Conservation (phyloP, 106 monocot genomes). For the Phalaenopsis equestris region DNA sequence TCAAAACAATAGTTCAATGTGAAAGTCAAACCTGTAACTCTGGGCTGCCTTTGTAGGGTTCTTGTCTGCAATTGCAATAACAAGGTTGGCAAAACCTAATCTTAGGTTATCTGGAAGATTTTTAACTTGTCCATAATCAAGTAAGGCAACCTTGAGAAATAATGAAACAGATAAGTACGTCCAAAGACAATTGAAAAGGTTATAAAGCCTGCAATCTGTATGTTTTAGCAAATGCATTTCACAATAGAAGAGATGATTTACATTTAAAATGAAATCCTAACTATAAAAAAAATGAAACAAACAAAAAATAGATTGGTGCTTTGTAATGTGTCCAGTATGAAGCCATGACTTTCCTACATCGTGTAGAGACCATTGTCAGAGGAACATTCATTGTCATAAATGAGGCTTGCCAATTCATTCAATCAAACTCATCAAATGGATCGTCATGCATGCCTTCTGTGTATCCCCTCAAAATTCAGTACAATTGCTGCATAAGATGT, state of each 20-base stretch:
- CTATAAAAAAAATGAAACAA: not conserved
- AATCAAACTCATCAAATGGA: too few species aligned
- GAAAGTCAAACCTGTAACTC: slow-evolving; percentile 40
- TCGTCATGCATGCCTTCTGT: too few species aligned
- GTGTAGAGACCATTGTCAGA: not conserved
- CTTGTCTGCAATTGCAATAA: slow-evolving; percentile 50
- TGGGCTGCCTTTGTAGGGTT: slow-evolving; percentile 30
- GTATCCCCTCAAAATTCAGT: too few species aligned
- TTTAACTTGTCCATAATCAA: slow-evolving; percentile 78
- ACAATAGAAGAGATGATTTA: not conserved
- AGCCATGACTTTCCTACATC: not conserved
- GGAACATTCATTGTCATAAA: not conserved
- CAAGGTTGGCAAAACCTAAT: slow-evolving; percentile 57
- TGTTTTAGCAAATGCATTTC: not conserved
- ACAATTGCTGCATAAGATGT: too few species aligned
- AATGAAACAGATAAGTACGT: not conserved
- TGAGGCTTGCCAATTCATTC: not conserved
- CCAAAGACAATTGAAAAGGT: not conserved
- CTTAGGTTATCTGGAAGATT: slow-evolving; percentile 54
- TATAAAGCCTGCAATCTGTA: too few species aligned
- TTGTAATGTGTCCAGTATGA: not conserved
- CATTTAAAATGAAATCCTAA: not conserved
- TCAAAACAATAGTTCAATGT: not conserved
- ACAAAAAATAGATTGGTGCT: not conserved
- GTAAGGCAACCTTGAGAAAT: slow-evolving; percentile 51